phyloP scores from a whole-genome alignment of 176 grass and related monocot species.

The Phragmites australis region DNA sequence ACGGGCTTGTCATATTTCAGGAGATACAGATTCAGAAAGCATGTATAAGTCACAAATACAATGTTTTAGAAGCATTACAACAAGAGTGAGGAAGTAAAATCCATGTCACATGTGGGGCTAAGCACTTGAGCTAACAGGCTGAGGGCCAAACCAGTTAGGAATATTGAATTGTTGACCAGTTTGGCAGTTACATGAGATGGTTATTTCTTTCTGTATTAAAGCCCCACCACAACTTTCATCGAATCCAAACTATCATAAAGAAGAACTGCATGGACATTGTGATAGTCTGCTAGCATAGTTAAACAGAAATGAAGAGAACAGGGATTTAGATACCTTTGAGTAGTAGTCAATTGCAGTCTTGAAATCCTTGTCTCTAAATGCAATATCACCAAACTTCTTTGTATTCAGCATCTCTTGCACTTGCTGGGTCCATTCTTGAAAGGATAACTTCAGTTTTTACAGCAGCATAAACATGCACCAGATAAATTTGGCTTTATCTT shows the following conservation, averaged over 20 bases:
- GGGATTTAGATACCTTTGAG: constrained; percentile 68
- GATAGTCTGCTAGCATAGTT: background rate
- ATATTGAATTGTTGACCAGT: constrained; percentile 3
- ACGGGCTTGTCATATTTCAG: constrained; percentile 16
- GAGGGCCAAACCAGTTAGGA: background rate
- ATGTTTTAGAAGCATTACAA: background rate
- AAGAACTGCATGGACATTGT: background rate
- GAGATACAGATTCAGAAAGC: background rate
- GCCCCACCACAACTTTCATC: background rate
- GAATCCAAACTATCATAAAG: background rate
- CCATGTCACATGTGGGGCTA: background rate
- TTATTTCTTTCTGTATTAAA: background rate
- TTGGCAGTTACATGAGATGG: background rate
- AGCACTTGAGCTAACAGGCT: constrained; percentile 1
- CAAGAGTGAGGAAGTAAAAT: background rate
- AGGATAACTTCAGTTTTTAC: constrained; percentile 80
- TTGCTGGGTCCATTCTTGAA: constrained; percentile 99
- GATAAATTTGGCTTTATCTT: constrained; percentile 47
- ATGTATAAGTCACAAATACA: background rate
- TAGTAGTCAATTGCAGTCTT: constrained; percentile 98
- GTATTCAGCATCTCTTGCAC: constrained; percentile 99
- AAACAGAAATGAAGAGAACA: constrained; percentile 6
- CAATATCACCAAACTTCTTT: constrained; percentile 99
- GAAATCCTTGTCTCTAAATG: constrained; percentile 99
- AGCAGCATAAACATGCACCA: constrained; percentile 47